Base-by-base conservation (phyloP, 2,329 filamentous ascomycete species). In the Pezicula carpinea region DNA sequence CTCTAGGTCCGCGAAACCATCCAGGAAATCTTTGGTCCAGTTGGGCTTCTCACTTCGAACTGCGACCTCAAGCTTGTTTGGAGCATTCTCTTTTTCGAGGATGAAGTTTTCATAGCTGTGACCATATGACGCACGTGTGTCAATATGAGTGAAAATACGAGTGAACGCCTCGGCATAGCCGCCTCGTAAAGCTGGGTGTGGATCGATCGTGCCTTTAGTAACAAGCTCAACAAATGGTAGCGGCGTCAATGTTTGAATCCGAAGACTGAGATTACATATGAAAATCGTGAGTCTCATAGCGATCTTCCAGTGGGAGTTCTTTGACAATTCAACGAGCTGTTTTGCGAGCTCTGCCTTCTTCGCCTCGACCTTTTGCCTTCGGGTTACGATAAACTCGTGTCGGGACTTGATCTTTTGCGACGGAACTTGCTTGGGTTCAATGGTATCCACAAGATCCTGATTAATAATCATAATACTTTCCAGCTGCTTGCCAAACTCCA, bases 281-380 rank as follows among this genome's bases (percentile, higher is more conserved):
- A 99, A 93, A 31, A 95, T 87, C 8, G 88, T 87, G 47, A 91
- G 95, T 22, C 92, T 79, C 43, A 83, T 89, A 5, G 92, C 92
- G 58, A 96, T 91, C 72, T 96, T 97, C 93, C 93, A 99, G 63
- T 99, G 95, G 1, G 90, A 89, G 3, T 80, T 80, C 58, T 82
- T 83, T 2, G 89, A 87, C 50, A 85, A 71, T 49, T 86, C 80
- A 4, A 91, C 85, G 26, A 99, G 74, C 63, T 97, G 90, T 46
- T 89, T 72, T 0, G 91, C 88, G 21, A 99, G 71, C 3, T 80
- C 78, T 0, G 83, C 74, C 69, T 99, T 99, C 69, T 87, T 90
- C 45, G 77, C 74, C 66, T 99, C 93, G 4, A 97, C 90, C 50
- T 80, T 79, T 43, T 73, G 74, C 48, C 91, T 80, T 47, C 92